These are phyloP conservation scores for Phoma sp. DNA, from an alignment of 2,329 filamentous ascomycete species.

Conservation along the genomic window DNA sequence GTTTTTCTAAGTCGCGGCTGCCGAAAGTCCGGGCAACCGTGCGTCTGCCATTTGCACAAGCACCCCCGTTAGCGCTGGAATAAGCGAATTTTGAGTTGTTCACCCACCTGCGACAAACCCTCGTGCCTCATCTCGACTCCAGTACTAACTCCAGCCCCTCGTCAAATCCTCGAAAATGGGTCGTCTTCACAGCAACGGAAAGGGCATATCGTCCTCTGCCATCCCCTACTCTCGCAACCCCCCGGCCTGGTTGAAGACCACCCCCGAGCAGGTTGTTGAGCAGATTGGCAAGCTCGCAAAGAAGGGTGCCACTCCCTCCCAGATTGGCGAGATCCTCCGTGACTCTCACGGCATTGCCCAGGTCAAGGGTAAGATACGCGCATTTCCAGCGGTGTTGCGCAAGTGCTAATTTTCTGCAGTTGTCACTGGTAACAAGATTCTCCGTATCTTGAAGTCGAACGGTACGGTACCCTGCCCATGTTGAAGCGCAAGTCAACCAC, in stretches of 20 bases:
- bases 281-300: slow-evolving; percentile 99
- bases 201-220: slow-evolving; percentile 96
- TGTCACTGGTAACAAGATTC: slow-evolving; percentile 92
- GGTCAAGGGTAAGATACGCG: slow-evolving; percentile 78
- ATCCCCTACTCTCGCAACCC: slow-evolving; percentile 94
- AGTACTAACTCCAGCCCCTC: slow-evolving; percentile 27
- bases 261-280: slow-evolving; percentile 96
- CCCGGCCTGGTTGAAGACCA: slow-evolving; percentile 98
- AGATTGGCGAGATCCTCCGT: slow-evolving; percentile 98
- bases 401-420: slow-evolving; percentile 48
- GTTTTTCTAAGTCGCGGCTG: slow-evolving; percentile 10
- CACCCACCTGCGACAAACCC: slow-evolving; percentile 9
- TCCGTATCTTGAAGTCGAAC: slow-evolving; percentile 96
- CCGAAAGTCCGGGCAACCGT: slow-evolving; percentile 10
- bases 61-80: slow-evolving; percentile 9
- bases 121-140: slow-evolving; percentile 12
- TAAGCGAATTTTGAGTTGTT: slow-evolving; percentile 16
- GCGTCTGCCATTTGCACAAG: slow-evolving; percentile 7
- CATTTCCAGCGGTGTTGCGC: not conserved
- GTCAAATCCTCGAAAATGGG: slow-evolving; percentile 70
- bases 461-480: slow-evolving; percentile 71
- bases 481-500: slow-evolving; percentile 50
- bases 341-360: slow-evolving; percentile 98
- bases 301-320: slow-evolving; percentile 97
- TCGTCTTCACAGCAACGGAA: slow-evolving; percentile 99